Conservation (phyloP, 2,329 filamentous ascomycete genomes). For the Ceratocystis diversiconidia region DNA sequence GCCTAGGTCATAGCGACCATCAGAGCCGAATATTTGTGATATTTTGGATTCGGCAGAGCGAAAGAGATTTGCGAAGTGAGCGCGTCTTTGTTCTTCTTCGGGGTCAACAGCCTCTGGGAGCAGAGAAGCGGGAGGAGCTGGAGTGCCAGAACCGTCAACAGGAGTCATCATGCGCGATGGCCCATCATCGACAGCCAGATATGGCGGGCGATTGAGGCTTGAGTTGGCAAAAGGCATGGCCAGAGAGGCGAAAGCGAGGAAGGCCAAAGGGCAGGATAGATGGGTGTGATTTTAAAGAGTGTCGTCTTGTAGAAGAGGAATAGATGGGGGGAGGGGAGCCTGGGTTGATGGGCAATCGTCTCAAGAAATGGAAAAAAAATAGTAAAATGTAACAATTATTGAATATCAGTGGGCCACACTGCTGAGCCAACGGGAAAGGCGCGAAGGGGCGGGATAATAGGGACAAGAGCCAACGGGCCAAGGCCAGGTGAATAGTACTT, state of each 20-base stretch:
- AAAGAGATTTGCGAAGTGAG: conserved; percentile 65
- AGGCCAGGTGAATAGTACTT: background rate
- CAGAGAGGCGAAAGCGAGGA: conserved; percentile 3
- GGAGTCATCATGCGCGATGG: conserved; percentile 37
- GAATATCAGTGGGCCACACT: conserved; percentile 13
- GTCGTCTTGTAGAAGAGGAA: background rate
- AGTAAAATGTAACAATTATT: background rate
- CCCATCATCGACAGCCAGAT: conserved; percentile 38
- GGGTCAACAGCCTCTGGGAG: conserved; percentile 20
- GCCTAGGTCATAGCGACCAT: conserved; percentile 38
- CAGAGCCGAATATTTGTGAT: conserved; percentile 53
- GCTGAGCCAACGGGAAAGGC: conserved; percentile 6
- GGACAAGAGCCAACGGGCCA: background rate
- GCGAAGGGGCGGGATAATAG: conserved; percentile 3
- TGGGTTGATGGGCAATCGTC: background rate
- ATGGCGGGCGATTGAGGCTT: conserved; percentile 3
- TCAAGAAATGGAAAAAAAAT: conserved; percentile 6
- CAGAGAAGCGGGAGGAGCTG: conserved; percentile 10
- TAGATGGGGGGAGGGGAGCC: background rate
- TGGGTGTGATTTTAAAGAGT: background rate
- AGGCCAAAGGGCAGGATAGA: background rate
- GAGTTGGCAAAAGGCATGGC: conserved; percentile 6
- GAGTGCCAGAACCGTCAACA: conserved; percentile 30
- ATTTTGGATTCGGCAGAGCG: conserved; percentile 64
- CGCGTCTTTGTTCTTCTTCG: conserved; percentile 55